phyloP scores from a whole-genome alignment of 257 asterid species.

The Linaria vulgaris region DNA sequence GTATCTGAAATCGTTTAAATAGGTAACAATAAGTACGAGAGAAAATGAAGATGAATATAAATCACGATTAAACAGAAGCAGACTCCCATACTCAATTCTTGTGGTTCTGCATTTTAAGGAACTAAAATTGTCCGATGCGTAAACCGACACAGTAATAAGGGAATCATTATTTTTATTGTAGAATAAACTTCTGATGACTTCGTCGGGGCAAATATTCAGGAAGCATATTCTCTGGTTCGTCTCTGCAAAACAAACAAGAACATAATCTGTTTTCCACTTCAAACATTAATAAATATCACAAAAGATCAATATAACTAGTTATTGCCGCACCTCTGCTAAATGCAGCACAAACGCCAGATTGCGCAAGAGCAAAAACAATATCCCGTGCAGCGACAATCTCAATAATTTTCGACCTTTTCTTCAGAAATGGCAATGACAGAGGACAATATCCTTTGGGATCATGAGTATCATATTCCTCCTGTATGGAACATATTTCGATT shows the following conservation, averaged over 20 bases:
- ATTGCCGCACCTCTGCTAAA: conserved; percentile 80
- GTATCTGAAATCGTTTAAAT: conserved; percentile 46
- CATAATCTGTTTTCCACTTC: conserved; percentile 24
- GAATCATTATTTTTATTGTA: conserved; percentile 98
- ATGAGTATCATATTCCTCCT: conserved; percentile 99
- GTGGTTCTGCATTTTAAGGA: conserved; percentile 96
- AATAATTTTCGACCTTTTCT: conserved; percentile 87
- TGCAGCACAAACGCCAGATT: conserved; percentile 98
- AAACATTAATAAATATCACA: neutral
- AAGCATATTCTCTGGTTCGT: conserved; percentile 92
- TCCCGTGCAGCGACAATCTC: conserved; percentile 99
- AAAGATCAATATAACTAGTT: neutral
- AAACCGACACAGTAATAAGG: conserved; percentile 94
- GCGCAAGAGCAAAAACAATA: conserved; percentile 98
- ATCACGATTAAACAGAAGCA: conserved; percentile 17
- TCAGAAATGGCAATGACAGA: conserved; percentile 74
- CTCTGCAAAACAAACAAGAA: conserved; percentile 57
- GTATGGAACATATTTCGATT: conserved; percentile 24
- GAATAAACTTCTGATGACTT: conserved; percentile 95
- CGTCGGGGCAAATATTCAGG: conserved; percentile 91
- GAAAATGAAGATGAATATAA: conserved; percentile 3
- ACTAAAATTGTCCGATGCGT: conserved; percentile 94
- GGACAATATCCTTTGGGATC: conserved; percentile 85
- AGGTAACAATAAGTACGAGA: neutral
- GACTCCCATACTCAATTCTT: conserved; percentile 78